Base-by-base conservation (phyloP, 176 grass and related monocot genomes). In the Avena atlantica region DNA sequence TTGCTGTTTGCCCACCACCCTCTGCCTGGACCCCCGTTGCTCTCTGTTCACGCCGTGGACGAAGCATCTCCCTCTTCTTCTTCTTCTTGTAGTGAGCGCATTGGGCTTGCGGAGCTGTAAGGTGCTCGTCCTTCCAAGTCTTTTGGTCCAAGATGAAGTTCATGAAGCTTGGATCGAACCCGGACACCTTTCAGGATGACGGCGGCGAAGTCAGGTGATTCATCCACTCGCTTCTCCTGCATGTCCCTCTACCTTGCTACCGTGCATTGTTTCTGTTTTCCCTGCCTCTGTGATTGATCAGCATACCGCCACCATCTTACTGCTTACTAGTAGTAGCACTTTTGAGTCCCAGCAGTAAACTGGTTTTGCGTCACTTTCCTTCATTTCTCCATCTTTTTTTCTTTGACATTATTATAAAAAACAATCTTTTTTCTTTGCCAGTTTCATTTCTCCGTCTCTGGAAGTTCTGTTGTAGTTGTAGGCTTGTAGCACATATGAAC, bases 91-190 rank as follows among this genome's bases (percentile, higher is more conserved):
- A 29, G 14, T 29, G 31, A 64, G 21, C 2, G 62, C 83, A 59
- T 86, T 74, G 89, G 73, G 24, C 82, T 49, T 20, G 48, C 71
- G 40, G 58, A 45, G 60, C 40, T 36, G 44, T 27, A 50, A 20
- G 27, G 80, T 63, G 19, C 47, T 51, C 79, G 40, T 52, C 23
- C 70, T 86, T 77, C 36, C 44, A 3, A 25, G n/a, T 23, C 70
- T 49, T 49, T 57, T 73, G 47, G 84, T 76, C 56, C 88, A 83
- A 63, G 87, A 98, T 98, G 97, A 98, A 98, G 92, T 98, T 98
- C 86, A 96, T 98, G 97, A 98, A 98, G 89, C 92, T 98, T 82
- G 97, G 97, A 89, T 96, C 94, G 10, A 98, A 91, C 21, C 94
- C 94, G 68, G 97, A 98, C 84, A 92, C 87, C 67, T 98, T 98